Evolutionary conservation across 2,329 filamentous ascomycete genomes (phyloP).

Genomic region (Microdochium nivale): DNA sequence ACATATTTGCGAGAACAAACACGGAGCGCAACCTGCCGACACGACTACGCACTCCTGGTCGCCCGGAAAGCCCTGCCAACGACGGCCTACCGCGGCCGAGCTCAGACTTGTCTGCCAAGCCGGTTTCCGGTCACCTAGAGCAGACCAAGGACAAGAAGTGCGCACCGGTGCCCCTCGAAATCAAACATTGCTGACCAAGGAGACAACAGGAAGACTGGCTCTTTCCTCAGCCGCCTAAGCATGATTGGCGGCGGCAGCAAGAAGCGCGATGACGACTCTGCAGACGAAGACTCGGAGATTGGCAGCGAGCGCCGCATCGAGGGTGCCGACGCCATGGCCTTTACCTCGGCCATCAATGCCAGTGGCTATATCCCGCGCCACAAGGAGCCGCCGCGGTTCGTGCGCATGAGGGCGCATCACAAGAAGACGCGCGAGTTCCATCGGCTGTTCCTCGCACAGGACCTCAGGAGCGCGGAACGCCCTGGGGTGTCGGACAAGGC

Average conservation of each 20-base stretch:
- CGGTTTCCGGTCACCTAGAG: conserved; percentile 24
- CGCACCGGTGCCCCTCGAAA: no score
- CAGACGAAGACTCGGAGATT: conserved; percentile 62
- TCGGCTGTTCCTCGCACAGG: conserved; percentile 83
- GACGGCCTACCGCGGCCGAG: conserved; percentile 30
- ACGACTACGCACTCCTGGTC: conserved; percentile 41
- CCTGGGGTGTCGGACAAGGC: conserved; percentile 21
- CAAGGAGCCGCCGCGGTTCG: conserved; percentile 84
- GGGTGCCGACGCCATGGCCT: conserved; percentile 74
- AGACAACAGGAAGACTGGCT: background rate
- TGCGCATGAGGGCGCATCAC: conserved; percentile 72
- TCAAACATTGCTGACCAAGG: no score
- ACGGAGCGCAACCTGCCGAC: conserved; percentile 25
- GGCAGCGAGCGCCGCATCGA: conserved; percentile 61
- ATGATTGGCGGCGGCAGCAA: conserved; percentile 71
- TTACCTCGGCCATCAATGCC: conserved; percentile 65
- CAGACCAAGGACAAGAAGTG: conserved; percentile 57
- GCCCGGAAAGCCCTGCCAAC: conserved; percentile 41
- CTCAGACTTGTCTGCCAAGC: conserved; percentile 31
- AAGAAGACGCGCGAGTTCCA: conserved; percentile 80
- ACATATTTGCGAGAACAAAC: conserved; percentile 32
- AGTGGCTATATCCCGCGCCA: conserved; percentile 75
- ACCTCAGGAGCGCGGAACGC: conserved; percentile 58
- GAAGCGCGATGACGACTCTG: conserved; percentile 50
- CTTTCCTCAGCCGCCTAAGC: conserved; percentile 71